A percentile compares a stretch with the other conserved stretches of the same genome.
These are phyloP conservation scores for Lycium barbarum DNA, from an alignment of 257 asterid species.

Conservation along the genomic window DNA sequence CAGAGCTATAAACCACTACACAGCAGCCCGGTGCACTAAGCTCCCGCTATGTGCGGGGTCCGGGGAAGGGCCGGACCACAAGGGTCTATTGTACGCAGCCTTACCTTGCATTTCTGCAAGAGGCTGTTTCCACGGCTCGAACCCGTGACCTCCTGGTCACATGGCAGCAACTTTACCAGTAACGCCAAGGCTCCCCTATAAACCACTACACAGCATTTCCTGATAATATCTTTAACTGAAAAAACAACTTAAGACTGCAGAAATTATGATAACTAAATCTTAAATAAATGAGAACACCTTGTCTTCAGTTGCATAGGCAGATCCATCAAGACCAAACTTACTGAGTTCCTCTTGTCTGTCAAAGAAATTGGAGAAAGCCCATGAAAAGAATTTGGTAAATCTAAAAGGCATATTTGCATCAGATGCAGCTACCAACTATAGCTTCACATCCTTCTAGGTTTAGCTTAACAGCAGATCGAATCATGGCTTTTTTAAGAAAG, in stretches of 20 bases:
- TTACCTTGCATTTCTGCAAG: too few relatives aligned
- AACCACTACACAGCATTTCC: background rate
- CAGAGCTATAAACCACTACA: background rate
- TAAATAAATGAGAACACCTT: conserved; percentile 52
- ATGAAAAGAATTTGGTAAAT: conserved; percentile 31
- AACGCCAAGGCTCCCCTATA: too few relatives aligned
- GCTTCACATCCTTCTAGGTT: conserved; percentile 21
- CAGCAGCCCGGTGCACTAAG: background rate
- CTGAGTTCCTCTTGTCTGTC: conserved; percentile 81
- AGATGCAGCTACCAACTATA: conserved; percentile 18
- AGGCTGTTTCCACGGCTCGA: too few relatives aligned
- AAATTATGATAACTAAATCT: background rate
- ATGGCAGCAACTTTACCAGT: too few relatives aligned
- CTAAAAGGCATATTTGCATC: conserved; percentile 18
- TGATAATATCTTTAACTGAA: background rate
- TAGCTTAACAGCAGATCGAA: conserved; percentile 10
- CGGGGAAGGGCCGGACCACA: too few relatives aligned
- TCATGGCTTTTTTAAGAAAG: background rate
- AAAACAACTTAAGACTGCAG: background rate
- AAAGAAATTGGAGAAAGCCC: conserved; percentile 38
- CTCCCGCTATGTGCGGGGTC: too few relatives aligned
- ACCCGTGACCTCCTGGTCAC: too few relatives aligned
- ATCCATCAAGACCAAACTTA: conserved; percentile 91
- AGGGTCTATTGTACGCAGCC: too few relatives aligned
- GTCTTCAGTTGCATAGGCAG: conserved; percentile 73